Conservation (phyloP, 1,139 yeast species). For the Suhomyces anneliseae region DNA sequence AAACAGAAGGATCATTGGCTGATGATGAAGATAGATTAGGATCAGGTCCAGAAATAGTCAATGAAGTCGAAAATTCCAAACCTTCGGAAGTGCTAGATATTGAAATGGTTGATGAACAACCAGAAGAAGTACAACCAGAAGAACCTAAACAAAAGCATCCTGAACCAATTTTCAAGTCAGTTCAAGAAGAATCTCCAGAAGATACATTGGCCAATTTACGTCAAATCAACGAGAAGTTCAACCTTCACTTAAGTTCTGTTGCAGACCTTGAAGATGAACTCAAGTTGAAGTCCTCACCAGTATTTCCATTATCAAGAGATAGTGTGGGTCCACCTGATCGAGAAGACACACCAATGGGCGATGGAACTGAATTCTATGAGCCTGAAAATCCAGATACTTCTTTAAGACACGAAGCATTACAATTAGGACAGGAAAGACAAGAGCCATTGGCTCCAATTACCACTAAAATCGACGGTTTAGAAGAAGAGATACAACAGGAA, state of each 20-base stretch:
- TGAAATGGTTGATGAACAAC: slow-evolving; percentile 2
- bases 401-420: background rate
- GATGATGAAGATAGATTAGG: slow-evolving; percentile 19
- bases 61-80: no score
- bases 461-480: no score
- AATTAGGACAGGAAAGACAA: background rate
- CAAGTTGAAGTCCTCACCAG: slow-evolving; percentile 9
- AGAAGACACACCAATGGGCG: background rate
- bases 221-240: slow-evolving; percentile 33
- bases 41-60: background rate
- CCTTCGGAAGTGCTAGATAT: no score
- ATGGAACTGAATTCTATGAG: background rate
- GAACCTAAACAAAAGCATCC: background rate
- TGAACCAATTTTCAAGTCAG: slow-evolving; percentile 32
- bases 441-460: background rate
- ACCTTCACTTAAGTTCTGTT: slow-evolving; percentile 34
- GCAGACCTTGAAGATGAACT: slow-evolving; percentile 28
- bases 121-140: background rate
- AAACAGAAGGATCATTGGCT: slow-evolving; percentile 31
- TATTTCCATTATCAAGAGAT: background rate
- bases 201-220: slow-evolving; percentile 28
- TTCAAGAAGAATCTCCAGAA: slow-evolving; percentile 34
- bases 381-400: background rate
- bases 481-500: no score
- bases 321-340: background rate